Base-by-base conservation (phyloP, 2,329 filamentous ascomycete genomes). In the Phaeosphaeriaceae sp. region DNA sequence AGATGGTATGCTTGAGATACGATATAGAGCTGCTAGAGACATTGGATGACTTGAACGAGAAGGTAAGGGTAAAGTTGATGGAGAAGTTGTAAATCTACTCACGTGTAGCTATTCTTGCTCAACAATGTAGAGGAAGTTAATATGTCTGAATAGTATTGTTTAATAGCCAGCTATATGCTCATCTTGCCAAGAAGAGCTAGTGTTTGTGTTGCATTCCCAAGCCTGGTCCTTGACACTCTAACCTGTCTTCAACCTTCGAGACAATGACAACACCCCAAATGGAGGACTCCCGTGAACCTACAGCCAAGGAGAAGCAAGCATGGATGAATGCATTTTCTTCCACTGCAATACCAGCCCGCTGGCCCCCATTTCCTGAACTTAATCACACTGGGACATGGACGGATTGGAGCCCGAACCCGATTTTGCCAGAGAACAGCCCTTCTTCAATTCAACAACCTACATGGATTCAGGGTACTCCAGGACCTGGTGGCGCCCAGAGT, bases 1-100 rank as follows among this genome's bases (percentile, higher is more conserved):
- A 83, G 64, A 73, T 84, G 12, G 78, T 86, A 5, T 81, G 77
- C 54, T 40, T 28, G 50, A 75, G 73, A 48, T 81, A 77, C 56
- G 75, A 70, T 0, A 68, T 84, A 7, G 61, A 72, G 32, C 61
- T 83, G 48, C 60, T 80, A 26, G 74, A 74, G 2, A 75, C 63
- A 3, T 58, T 78, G 17, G 73, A 74, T 2, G 74, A 75, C 15
- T 59, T 85, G 49, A 56, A 52, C 17, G 54, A 64, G 12, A 20
- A 51, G 7, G 67, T 82, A 3, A 42, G 58, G 36, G 30, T 8
- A 28, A 65, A 47, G 53, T 45, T 70, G 36, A 4, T 42, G 21
- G 57, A 23, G 15, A 51, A 39, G 16, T 34, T 59, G 21, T 15
- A 53, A 42, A 33, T 20, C 26, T 41, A 20, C 3, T 36, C 2